Conservation (phyloP, 352 stramenopile species). For the Phytophthora crassamura region DNA sequence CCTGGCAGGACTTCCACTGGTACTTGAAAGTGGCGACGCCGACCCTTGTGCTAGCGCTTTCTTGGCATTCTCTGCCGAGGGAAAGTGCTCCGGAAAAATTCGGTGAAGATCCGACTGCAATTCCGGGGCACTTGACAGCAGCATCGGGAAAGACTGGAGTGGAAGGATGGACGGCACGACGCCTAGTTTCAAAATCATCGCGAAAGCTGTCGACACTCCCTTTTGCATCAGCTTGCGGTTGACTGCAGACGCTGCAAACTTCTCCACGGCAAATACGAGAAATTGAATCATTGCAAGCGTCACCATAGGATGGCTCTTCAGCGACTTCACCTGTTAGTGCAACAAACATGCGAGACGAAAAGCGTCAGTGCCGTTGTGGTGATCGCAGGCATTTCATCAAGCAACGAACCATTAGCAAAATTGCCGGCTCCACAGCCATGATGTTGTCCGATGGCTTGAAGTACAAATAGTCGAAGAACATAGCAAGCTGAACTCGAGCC, state of each 20-base stretch:
- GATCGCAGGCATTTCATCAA: neutral
- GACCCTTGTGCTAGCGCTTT: conserved; percentile 23
- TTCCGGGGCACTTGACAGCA: conserved; percentile 71
- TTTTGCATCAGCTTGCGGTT: conserved; percentile 87
- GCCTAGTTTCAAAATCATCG: conserved; percentile 77
- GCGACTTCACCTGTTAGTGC: conserved; percentile 70
- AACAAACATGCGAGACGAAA: conserved; percentile 1
- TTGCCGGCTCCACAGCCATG: conserved; percentile 84
- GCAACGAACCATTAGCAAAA: conserved; percentile 78
- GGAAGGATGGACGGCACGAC: conserved; percentile 72
- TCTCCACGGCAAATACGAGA: conserved; percentile 85
- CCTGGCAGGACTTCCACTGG: conserved; percentile 49
- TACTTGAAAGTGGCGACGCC: conserved; percentile 39
- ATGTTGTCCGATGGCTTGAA: conserved; percentile 85
- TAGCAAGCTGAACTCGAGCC: conserved; percentile 79
- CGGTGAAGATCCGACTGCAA: conserved; percentile 76
- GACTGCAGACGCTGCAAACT: conserved; percentile 76
- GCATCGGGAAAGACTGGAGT: conserved; percentile 81
- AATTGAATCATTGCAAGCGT: conserved; percentile 88
- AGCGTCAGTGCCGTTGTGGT: conserved; percentile 1
- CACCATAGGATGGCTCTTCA: conserved; percentile 86
- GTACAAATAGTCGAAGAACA: conserved; percentile 91
- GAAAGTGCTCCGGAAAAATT: conserved; percentile 87
- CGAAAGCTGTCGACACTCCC: conserved; percentile 78
- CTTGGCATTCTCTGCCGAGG: conserved; percentile 59